Conservation (phyloP, 2,329 filamentous ascomycete genomes). For the Sporothrix schenckii region DNA sequence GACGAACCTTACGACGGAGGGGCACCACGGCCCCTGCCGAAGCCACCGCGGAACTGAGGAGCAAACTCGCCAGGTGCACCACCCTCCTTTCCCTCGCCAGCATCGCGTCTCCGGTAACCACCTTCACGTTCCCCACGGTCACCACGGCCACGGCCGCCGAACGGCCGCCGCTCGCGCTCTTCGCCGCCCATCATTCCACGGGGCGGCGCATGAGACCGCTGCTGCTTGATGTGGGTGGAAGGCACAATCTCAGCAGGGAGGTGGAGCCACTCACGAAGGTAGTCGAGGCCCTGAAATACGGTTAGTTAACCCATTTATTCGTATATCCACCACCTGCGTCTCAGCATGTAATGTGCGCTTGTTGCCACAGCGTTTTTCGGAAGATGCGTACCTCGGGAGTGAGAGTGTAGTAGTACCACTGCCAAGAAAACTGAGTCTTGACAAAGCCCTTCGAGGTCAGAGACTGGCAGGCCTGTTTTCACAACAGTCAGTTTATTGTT, state of each 20-base stretch:
- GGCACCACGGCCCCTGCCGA: conserved; percentile 84
- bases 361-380: not conserved
- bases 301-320: not conserved
- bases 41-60: conserved; percentile 89
- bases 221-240: conserved; percentile 99
- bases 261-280: conserved; percentile 99
- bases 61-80: conserved; percentile 89
- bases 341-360: too few species aligned
- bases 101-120: conserved; percentile 89
- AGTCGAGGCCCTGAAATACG: conserved; percentile 87
- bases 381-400: conserved; percentile 37
- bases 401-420: conserved; percentile 99
- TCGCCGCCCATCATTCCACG: conserved; percentile 96
- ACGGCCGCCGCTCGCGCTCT: conserved; percentile 78
- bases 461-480: conserved; percentile 75
- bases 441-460: conserved; percentile 95
- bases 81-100: conserved; percentile 85
- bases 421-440: conserved; percentile 99
- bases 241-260: conserved; percentile 99
- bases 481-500: not conserved
- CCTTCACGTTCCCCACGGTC: conserved; percentile 82
- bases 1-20: conserved; percentile 61
- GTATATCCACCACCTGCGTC: not conserved
- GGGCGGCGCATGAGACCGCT: conserved; percentile 96
- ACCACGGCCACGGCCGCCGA: conserved; percentile 76